phyloP scores from a whole-genome alignment of 164 flowering plant genomes.

The Malania oleifera region DNA sequence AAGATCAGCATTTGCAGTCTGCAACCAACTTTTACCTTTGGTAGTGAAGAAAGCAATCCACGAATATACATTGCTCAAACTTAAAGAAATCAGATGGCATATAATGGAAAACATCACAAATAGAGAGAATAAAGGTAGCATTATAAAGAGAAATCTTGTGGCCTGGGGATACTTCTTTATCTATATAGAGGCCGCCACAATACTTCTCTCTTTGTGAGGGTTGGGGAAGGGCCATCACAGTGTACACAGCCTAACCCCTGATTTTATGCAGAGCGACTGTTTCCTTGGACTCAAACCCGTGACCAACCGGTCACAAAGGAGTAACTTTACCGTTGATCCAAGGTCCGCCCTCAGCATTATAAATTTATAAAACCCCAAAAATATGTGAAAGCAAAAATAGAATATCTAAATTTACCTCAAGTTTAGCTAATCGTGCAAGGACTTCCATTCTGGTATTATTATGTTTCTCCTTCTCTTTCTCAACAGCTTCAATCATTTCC shows the following conservation, averaged over 20 bases:
- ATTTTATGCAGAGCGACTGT: too few relatives aligned
- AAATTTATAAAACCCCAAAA: too few relatives aligned
- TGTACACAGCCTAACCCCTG: too few relatives aligned
- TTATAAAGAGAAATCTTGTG: neutral
- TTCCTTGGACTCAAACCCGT: too few relatives aligned
- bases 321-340: too few relatives aligned
- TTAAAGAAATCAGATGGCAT: constrained; percentile 10
- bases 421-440: constrained; percentile 61
- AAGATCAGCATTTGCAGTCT: constrained; percentile 87
- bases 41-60: constrained; percentile 9
- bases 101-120: constrained; percentile 1
- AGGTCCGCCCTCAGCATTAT: too few relatives aligned
- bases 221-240: too few relatives aligned
- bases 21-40: constrained; percentile 36
- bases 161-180: too few relatives aligned
- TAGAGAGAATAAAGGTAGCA: constrained; percentile 2
- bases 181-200: too few relatives aligned
- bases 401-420: constrained; percentile 85
- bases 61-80: constrained; percentile 7
- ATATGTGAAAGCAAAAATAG: neutral
- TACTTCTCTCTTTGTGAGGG: too few relatives aligned
- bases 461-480: constrained; percentile 89
- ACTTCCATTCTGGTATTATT: constrained; percentile 92
- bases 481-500: constrained; percentile 94
- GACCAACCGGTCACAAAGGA: too few relatives aligned